Evolutionary conservation across 495 filamentous ascomycete genomes (phyloP).

Genomic region (Penicillium riverlandense): DNA sequence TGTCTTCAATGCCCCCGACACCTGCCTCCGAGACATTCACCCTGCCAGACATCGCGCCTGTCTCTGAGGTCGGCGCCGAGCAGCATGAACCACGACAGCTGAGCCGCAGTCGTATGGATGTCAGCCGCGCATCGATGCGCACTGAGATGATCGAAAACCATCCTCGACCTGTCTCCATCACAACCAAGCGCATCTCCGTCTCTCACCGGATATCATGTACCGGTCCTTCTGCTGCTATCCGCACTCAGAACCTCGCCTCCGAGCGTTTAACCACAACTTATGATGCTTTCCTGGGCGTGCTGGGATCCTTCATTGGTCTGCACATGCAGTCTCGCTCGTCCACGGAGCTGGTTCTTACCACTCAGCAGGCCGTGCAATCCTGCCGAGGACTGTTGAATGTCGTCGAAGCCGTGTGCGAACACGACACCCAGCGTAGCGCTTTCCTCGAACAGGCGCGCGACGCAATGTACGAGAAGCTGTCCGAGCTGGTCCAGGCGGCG

Average conservation of each 20-base stretch:
- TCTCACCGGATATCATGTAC: slow-evolving; percentile 52
- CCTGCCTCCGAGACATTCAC: slow-evolving; percentile 56
- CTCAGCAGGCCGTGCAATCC: slow-evolving; percentile 72
- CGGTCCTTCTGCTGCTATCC: slow-evolving; percentile 32
- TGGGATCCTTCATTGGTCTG: slow-evolving; percentile 87
- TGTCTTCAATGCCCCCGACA: slow-evolving; percentile 54
- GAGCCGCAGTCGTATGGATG: slow-evolving; percentile 31
- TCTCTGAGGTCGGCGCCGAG: slow-evolving; percentile 18
- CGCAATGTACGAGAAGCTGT: slow-evolving; percentile 72
- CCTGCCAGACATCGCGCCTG: slow-evolving; percentile 8
- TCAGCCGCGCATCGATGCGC: slow-evolving; percentile 31
- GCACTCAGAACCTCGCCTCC: slow-evolving; percentile 50
- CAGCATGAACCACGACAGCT: slow-evolving; percentile 29
- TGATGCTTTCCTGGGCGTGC: slow-evolving; percentile 78
- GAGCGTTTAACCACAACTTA: slow-evolving; percentile 66
- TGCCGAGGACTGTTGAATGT: slow-evolving; percentile 71
- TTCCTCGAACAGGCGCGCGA: slow-evolving; percentile 62
- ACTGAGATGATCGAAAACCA: slow-evolving; percentile 27
- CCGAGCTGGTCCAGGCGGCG: slow-evolving; percentile 70
- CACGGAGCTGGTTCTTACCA: slow-evolving; percentile 66
- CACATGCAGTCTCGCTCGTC: slow-evolving; percentile 86
- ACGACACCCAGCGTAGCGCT: slow-evolving; percentile 58
- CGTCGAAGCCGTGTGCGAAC: slow-evolving; percentile 76
- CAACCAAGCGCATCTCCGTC: slow-evolving; percentile 45
- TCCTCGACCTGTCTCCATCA: slow-evolving; percentile 25